Evolutionary conservation across 2,329 filamentous ascomycete genomes (phyloP), one percentile per base, ranked within the genome.

Genomic region (Fusarium incarnatum): DNA sequence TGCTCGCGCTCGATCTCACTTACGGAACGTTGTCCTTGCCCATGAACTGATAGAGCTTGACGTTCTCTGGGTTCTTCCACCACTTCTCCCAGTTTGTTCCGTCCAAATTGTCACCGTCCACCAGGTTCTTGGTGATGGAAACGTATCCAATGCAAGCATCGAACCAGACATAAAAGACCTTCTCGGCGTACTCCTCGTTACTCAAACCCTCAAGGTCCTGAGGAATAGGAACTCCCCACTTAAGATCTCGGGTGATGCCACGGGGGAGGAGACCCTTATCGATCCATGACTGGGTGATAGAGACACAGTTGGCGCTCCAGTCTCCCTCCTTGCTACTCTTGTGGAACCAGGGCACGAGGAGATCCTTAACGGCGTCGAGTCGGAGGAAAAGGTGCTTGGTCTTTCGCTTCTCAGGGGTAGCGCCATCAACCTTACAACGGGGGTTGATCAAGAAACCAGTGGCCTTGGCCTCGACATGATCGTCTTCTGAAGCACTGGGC

Each of bases 371-470:
- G 77, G 92, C 92, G 80, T 98, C 94, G 11, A 99, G 85, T 55
- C 89, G 87, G n/a, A 99, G 84, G 81, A 94, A 97, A 47, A 97
- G 88, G 79, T 98, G 96, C 81, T 94, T 98, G 28, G 95, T 98
- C 72, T 92, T 89, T 70, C 91, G 88, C 53, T 89, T 88, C 30
- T 95, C 89, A 4, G 94, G 95, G 8, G 91, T 91, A 10, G 93
- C 88, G 48, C 91, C 92, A 76, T 98, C 94, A 20, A 98, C 87
- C 83, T 98, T 98, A 85, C 96, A 98, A 66, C 91, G 90, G 8
- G 94, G 94, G 75, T 95, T 94, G 77, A 93, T 91, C 65, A 97
- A 83, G 77, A 77, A 88, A 76, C 77, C 83, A 56, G 82, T 82
- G 42, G 79, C 78, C 61, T 81, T 75, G 23, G 69, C 77, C 67